Conservation (phyloP, 2,329 filamentous ascomycete genomes). For the Neoscytalidium dimidiatum region DNA sequence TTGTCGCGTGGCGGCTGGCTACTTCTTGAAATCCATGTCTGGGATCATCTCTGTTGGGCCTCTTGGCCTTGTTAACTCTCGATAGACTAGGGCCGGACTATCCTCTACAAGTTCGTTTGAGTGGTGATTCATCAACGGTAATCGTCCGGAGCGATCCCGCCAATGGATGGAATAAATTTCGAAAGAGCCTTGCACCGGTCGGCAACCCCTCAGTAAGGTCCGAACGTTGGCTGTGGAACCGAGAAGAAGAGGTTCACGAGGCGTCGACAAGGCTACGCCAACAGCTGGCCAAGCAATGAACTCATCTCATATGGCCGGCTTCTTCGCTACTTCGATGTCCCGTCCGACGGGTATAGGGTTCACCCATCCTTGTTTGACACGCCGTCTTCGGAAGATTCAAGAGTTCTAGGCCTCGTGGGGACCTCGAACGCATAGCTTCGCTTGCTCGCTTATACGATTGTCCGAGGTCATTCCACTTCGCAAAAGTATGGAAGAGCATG, state of each 20-base stretch:
- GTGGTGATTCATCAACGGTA: not conserved
- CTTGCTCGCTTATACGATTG: not conserved
- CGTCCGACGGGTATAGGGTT: not conserved
- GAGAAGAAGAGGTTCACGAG: not conserved
- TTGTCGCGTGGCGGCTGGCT: not conserved
- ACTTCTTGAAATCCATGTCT: not conserved
- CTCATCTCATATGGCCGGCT: not conserved
- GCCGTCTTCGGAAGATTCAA: not conserved
- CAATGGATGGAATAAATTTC: not conserved
- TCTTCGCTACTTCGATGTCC: not conserved
- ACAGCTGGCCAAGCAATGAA: not conserved
- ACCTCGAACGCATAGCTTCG: not conserved
- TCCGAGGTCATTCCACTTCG: not conserved
- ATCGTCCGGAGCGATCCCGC: not conserved
- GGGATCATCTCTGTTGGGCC: not conserved
- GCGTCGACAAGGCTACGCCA: not conserved
- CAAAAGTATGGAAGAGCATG: not conserved
- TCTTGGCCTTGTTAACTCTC: not conserved
- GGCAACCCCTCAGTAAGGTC: conserved; percentile 2
- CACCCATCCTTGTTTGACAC: not conserved
- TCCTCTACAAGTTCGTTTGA: not conserved
- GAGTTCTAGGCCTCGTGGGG: not conserved
- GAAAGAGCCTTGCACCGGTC: not conserved
- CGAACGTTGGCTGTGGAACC: not conserved
- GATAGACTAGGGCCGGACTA: not conserved